Percentiles rank a stretch among this genome's conserved stretches.
phyloP scores from a whole-genome alignment of 1,284 basidiomycete genomes.

The Exsudoporus floridanus region DNA sequence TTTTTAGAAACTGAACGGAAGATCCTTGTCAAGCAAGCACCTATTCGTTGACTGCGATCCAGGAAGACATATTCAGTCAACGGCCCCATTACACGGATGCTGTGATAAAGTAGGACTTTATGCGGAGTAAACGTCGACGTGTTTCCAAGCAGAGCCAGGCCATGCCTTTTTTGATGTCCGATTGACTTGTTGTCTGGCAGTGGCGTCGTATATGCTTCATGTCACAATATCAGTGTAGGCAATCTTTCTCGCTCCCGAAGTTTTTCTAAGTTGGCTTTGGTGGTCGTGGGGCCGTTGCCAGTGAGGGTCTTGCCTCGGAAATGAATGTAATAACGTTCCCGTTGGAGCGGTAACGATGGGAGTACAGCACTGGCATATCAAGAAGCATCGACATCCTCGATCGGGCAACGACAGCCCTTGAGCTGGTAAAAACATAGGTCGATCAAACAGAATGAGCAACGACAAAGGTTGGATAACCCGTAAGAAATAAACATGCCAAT shows the following conservation, averaged over 20 bases:
- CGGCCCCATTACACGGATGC: not conserved
- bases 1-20: not conserved
- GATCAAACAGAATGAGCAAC: not conserved
- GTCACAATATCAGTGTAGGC: too few species aligned
- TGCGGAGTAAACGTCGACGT: not conserved
- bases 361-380: not conserved
- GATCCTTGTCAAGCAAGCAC: not conserved
- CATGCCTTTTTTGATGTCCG: not conserved
- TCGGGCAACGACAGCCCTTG: not conserved
- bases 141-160: not conserved
- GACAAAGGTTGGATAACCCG: not conserved
- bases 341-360: not conserved
- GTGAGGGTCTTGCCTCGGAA: not conserved
- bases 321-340: not conserved
- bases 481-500: not conserved
- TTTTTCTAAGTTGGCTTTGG: not conserved
- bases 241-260: conserved; percentile 13
- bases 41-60: not conserved
- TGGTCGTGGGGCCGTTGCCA: not conserved
- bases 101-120: not conserved
- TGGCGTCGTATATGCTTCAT: not conserved
- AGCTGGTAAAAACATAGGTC: conserved; percentile 1
- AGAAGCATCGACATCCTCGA: not conserved
- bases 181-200: not conserved
- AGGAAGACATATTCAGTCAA: conserved; percentile 3